These are phyloP conservation scores for Thelonectria olida DNA, from an alignment of 2,329 filamentous ascomycete genomes.

Conservation along the genomic window DNA sequence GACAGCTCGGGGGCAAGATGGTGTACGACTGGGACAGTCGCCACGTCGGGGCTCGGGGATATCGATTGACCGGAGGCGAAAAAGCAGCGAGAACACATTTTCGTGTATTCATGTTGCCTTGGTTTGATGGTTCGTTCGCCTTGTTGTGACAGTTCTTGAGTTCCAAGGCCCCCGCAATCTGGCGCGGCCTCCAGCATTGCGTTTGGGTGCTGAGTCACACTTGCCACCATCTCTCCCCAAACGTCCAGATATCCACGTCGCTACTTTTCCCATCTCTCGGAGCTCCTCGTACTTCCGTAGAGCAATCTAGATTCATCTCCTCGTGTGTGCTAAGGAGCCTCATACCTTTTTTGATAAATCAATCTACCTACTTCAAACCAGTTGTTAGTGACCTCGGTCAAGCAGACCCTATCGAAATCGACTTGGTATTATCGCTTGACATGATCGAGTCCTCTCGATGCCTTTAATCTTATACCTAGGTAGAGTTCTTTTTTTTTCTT, in stretches of 20 bases:
- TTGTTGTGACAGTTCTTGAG: background rate
- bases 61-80: constrained; percentile 1
- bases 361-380: too few relatives aligned
- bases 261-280: constrained; percentile 21
- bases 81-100: too few relatives aligned
- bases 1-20: constrained; percentile 20
- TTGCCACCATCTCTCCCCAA: constrained; percentile 23
- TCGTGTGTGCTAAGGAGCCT: too few relatives aligned
- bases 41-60: constrained; percentile 13
- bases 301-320: too few relatives aligned
- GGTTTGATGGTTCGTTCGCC: background rate
- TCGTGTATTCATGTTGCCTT: background rate
- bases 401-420: too few relatives aligned
- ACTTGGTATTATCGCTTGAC: too few relatives aligned
- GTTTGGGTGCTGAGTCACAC: constrained; percentile 33
- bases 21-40: constrained; percentile 2
- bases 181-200: constrained; percentile 5
- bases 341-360: too few relatives aligned
- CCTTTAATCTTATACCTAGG: too few relatives aligned
- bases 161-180: constrained; percentile 1
- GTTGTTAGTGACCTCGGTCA: too few relatives aligned
- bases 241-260: constrained; percentile 30
- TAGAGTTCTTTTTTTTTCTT: too few relatives aligned
- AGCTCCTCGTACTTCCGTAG: constrained; percentile 16
- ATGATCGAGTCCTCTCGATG: too few relatives aligned